phyloP scores from a whole-genome alignment of 257 asterid species.

The Solanum lycopersicoides region DNA sequence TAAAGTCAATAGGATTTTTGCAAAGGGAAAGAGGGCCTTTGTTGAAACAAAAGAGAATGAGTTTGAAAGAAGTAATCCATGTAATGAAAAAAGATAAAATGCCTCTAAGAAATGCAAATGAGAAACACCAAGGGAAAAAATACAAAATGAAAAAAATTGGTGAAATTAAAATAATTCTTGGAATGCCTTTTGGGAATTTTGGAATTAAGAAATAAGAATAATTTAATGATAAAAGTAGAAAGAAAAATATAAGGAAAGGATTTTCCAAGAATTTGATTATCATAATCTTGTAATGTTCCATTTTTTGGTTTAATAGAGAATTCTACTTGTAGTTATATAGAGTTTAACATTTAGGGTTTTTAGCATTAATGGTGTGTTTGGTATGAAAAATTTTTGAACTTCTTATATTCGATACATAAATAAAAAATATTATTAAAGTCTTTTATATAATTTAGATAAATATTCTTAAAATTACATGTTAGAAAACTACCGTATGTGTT shows the following conservation, averaged over 20 bases:
- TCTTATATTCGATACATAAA: neutral
- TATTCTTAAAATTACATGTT: too few relatives aligned
- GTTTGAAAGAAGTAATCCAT: neutral
- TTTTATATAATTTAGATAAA: too few relatives aligned
- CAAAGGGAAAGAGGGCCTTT: neutral
- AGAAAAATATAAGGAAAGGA: neutral
- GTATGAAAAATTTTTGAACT: neutral
- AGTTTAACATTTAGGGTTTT: neutral
- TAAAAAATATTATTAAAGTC: too few relatives aligned
- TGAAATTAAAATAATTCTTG: neutral
- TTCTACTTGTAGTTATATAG: neutral
- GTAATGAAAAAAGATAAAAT: neutral
- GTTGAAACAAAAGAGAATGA: neutral
- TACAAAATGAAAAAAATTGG: neutral
- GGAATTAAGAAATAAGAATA: neutral
- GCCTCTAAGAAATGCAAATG: neutral
- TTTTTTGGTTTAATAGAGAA: neutral
- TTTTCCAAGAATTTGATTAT: neutral
- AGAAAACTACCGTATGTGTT: neutral
- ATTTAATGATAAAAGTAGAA: neutral
- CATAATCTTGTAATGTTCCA: neutral
- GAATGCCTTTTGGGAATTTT: neutral
- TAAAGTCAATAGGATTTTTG: neutral
- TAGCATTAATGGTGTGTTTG: neutral
- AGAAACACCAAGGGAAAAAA: neutral